Evolutionary conservation across 169 alveolate genomes (phyloP).

Genomic region (Blepharisma undulans): DNA sequence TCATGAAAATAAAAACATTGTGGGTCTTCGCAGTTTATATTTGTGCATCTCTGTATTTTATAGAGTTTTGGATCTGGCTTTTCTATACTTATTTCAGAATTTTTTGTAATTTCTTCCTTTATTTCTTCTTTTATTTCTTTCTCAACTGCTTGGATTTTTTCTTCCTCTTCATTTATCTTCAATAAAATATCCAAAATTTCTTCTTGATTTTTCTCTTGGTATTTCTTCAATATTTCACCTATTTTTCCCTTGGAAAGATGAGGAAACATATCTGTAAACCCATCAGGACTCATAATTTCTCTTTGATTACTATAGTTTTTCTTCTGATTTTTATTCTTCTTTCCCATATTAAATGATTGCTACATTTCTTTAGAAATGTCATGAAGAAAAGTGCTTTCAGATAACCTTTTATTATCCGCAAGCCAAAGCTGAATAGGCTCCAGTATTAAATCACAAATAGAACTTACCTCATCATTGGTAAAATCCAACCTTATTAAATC

Average conservation of each 20-base stretch:
- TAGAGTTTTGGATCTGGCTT: neutral
- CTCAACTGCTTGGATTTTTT: neutral
- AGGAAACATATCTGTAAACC: neutral
- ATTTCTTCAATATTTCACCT: neutral
- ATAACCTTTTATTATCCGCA: neutral
- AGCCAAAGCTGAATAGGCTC: constrained; percentile 18
- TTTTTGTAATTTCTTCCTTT: neutral
- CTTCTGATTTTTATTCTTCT: neutral
- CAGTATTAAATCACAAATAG: neutral
- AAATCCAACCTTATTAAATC: neutral
- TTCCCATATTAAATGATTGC: neutral
- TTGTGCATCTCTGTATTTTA: neutral
- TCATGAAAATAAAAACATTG: neutral
- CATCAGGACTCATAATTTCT: neutral
- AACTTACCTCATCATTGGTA: neutral
- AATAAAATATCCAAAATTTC: neutral
- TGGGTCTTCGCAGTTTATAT: neutral
- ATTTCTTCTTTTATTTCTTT: neutral
- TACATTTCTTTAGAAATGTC: constrained; percentile 1
- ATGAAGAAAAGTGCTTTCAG: neutral
- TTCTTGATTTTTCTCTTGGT: neutral
- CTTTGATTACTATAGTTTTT: neutral
- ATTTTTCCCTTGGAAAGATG: neutral
- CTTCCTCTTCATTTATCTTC: neutral
- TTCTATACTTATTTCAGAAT: neutral